phyloP scores from a whole-genome alignment of 2,329 filamentous ascomycete species.

The Sporothrix globosa region DNA sequence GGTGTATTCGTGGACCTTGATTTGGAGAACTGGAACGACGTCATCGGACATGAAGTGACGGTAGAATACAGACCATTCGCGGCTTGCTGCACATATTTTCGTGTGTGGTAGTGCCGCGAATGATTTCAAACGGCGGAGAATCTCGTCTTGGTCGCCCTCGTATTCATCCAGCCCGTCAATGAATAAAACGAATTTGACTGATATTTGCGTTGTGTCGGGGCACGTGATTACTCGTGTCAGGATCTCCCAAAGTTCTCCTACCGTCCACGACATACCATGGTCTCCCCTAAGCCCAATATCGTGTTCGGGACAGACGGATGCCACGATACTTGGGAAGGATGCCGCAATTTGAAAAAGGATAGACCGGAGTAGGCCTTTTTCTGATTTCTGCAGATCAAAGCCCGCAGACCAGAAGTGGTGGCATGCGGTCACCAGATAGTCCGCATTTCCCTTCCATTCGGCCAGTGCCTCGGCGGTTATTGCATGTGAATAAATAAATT shows the following conservation, averaged over 20 bases:
- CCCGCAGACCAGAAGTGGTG: not conserved
- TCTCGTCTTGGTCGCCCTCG: not conserved
- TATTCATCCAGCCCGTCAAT: constrained; percentile 1
- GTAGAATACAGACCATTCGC: not conserved
- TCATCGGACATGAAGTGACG: not conserved
- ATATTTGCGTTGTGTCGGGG: not conserved
- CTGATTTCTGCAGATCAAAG: not conserved
- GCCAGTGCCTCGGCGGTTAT: not conserved
- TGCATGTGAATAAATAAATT: not conserved
- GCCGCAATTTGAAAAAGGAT: not conserved
- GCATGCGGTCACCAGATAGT: not conserved
- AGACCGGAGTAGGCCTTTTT: not conserved
- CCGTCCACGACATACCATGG: not conserved
- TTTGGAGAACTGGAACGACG: not conserved
- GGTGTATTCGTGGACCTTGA: not conserved
- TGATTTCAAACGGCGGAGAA: not conserved
- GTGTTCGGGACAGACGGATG: not conserved
- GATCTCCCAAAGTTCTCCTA: not conserved
- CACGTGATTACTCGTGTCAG: not conserved
- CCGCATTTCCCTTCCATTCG: not conserved
- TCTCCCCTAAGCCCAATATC: too few relatives aligned
- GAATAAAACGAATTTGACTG: not conserved
- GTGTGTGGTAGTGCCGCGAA: not conserved
- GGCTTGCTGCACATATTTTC: not conserved
- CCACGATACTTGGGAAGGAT: not conserved